A percentile compares a stretch with the other conserved stretches of the same genome.
These are phyloP conservation scores for Candida ponderosae DNA, from an alignment of 805 yeast genomes.

Conservation along the genomic window DNA sequence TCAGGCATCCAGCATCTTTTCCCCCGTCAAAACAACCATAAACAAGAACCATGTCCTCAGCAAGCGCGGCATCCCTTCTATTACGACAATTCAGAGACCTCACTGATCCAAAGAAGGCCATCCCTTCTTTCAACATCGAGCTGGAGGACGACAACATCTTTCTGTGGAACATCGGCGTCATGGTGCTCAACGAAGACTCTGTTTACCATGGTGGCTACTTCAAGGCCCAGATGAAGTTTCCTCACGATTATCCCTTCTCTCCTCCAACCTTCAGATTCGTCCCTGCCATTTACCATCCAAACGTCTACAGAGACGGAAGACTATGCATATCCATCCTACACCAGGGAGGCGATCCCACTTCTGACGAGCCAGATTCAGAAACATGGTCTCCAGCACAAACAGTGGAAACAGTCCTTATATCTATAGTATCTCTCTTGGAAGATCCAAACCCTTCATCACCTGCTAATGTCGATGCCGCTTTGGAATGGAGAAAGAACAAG, in stretches of 20 bases:
- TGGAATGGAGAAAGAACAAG: slow-evolving; percentile 77
- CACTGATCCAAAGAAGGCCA: slow-evolving; percentile 84
- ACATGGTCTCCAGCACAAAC: slow-evolving; percentile 94
- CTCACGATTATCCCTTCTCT: slow-evolving; percentile 80
- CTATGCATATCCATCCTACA: slow-evolving; percentile 90
- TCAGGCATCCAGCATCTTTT: no score
- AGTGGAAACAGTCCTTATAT: slow-evolving; percentile 83
- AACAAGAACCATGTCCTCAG: slow-evolving; percentile 8
- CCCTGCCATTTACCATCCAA: slow-evolving; percentile 92
- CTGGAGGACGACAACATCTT: slow-evolving; percentile 56
- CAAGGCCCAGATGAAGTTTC: slow-evolving; percentile 91
- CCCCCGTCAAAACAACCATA: no score
- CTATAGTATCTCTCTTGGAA: slow-evolving; percentile 83
- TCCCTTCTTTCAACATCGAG: slow-evolving; percentile 64
- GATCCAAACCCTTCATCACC: slow-evolving; percentile 93
- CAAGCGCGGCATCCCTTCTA: slow-evolving; percentile 68
- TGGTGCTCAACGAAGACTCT: slow-evolving; percentile 85
- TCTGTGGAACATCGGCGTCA: slow-evolving; percentile 80
- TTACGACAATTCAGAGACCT: slow-evolving; percentile 92
- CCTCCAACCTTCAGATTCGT: slow-evolving; percentile 93
- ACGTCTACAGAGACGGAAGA: slow-evolving; percentile 89
- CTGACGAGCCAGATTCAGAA: slow-evolving; percentile 88
- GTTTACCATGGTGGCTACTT: slow-evolving; percentile 92
- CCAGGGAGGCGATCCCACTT: slow-evolving; percentile 82
- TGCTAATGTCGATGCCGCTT: slow-evolving; percentile 94